A percentile compares a stretch with the other conserved stretches of the same genome.
These are phyloP conservation scores for Pseudogymnoascus sp. DNA, from an alignment of 2,329 filamentous ascomycete species.

Conservation along the genomic window DNA sequence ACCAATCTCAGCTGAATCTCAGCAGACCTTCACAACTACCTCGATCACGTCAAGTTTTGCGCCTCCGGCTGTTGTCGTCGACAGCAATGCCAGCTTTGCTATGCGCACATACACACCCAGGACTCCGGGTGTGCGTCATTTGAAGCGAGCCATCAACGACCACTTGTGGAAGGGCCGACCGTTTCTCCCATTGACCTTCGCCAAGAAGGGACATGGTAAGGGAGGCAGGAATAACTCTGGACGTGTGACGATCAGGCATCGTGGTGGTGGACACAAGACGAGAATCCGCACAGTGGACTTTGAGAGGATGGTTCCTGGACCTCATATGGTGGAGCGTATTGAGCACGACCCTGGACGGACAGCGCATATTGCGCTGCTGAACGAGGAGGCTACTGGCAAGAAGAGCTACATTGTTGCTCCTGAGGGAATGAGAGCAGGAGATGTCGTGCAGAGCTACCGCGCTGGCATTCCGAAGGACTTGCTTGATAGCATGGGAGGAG, in stretches of 20 bases:
- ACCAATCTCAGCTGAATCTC: slow-evolving; percentile 28
- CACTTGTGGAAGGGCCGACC: slow-evolving; percentile 94
- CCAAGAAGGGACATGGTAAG: slow-evolving; percentile 86
- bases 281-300: slow-evolving; percentile 92
- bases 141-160: slow-evolving; percentile 87
- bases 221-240: slow-evolving; percentile 88
- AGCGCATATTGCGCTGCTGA: slow-evolving; percentile 84
- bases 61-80: slow-evolving; percentile 35
- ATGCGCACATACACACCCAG: slow-evolving; percentile 87
- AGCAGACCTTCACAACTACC: slow-evolving; percentile 29
- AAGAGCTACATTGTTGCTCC: slow-evolving; percentile 93
- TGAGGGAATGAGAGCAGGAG: slow-evolving; percentile 85
- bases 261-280: slow-evolving; percentile 84
- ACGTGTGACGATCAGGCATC: slow-evolving; percentile 78
- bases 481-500: slow-evolving; percentile 83
- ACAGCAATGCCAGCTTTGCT: slow-evolving; percentile 28
- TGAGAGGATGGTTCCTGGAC: slow-evolving; percentile 64
- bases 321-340: slow-evolving; percentile 84
- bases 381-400: slow-evolving; percentile 60
- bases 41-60: slow-evolving; percentile 30
- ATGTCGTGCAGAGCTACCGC: slow-evolving; percentile 86
- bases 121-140: slow-evolving; percentile 84
- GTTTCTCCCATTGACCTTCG: slow-evolving; percentile 71
- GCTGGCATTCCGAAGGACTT: slow-evolving; percentile 80
- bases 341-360: slow-evolving; percentile 93